Percentiles rank a stretch among this genome's conserved stretches.
Conservation (phyloP, 345 rosid species). For the Nephelium lappaceum region DNA sequence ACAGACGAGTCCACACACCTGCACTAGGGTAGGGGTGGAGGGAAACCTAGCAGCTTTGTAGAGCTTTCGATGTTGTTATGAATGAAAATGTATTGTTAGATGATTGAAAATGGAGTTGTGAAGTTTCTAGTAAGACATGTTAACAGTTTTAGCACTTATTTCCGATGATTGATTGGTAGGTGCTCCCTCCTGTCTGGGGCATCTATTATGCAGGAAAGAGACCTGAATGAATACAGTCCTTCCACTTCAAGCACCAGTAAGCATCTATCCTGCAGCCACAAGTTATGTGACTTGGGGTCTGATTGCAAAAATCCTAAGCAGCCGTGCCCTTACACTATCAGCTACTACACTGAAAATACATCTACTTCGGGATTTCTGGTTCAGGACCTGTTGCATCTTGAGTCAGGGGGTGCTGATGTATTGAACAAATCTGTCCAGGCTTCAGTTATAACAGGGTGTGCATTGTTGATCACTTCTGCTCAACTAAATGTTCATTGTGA, state of each 20-base stretch:
- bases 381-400: slow-evolving; percentile 69
- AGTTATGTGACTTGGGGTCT: slow-evolving; percentile 54
- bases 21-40: neutral
- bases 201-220: slow-evolving; percentile 95
- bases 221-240: slow-evolving; percentile 72
- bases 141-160: slow-evolving; percentile 83
- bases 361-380: slow-evolving; percentile 85
- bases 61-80: neutral
- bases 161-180: slow-evolving; percentile 97
- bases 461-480: slow-evolving; percentile 13
- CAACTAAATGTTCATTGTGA: neutral
- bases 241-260: slow-evolving; percentile 76
- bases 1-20: neutral
- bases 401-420: slow-evolving; percentile 38
- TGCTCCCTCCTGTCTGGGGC: slow-evolving; percentile 95
- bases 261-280: slow-evolving; percentile 70
- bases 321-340: slow-evolving; percentile 66
- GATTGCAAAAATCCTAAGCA: slow-evolving; percentile 60
- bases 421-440: slow-evolving; percentile 59
- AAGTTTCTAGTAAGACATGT: slow-evolving; percentile 28
- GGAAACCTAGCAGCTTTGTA: neutral
- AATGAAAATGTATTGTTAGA: neutral
- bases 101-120: slow-evolving; percentile 16
- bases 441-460: slow-evolving; percentile 72
- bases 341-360: slow-evolving; percentile 56